These are phyloP conservation scores for Wickerhamiella siamensis DNA, from an alignment of 805 yeast species.

Conservation along the genomic window DNA sequence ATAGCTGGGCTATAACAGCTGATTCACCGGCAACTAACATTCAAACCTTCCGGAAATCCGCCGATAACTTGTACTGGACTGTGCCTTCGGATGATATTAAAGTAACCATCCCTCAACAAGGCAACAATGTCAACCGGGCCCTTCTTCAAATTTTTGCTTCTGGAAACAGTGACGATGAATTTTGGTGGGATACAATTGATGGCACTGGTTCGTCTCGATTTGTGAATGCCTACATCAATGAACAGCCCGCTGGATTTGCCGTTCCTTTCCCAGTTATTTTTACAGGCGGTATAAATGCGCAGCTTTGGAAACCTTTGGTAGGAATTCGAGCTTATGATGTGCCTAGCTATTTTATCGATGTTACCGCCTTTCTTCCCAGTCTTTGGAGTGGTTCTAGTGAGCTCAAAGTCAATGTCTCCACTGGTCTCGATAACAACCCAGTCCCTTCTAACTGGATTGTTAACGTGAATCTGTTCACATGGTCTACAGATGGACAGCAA, in stretches of 20 bases:
- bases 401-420: constrained; percentile 38
- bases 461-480: constrained; percentile 21
- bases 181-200: constrained; percentile 50
- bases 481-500: constrained; percentile 18
- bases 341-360: constrained; percentile 52
- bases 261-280: constrained; percentile 62
- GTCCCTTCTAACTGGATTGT: constrained; percentile 23
- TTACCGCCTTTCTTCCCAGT: constrained; percentile 55
- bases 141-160: constrained; percentile 45
- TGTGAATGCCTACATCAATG: constrained; percentile 48
- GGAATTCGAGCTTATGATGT: constrained; percentile 62
- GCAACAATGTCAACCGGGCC: constrained; percentile 27
- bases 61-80: constrained; percentile 7
- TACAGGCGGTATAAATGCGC: constrained; percentile 72
- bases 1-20: constrained; percentile 13
- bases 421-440: constrained; percentile 13
- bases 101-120: constrained; percentile 10
- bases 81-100: constrained; percentile 13
- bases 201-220: constrained; percentile 32
- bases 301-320: constrained; percentile 70
- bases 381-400: constrained; percentile 34
- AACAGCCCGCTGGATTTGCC: constrained; percentile 41
- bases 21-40: constrained; percentile 8
- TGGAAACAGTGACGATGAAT: constrained; percentile 71
- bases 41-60: constrained; percentile 7